Evolutionary conservation across 2,329 filamentous ascomycete genomes (phyloP).

Genomic region (Colletotrichum cordylinicola): DNA sequence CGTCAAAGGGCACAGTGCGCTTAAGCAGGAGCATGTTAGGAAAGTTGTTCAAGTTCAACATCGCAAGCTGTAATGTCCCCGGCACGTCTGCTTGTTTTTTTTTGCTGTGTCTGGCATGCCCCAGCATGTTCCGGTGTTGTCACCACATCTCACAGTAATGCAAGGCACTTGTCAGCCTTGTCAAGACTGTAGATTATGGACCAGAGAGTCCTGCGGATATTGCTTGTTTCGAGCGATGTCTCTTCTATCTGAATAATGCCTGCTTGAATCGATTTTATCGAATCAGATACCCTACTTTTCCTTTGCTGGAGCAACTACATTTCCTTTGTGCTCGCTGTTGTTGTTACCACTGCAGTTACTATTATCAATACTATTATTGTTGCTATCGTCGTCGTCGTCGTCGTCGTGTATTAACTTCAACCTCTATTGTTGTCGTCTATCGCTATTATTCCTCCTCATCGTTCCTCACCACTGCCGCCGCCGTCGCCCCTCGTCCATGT

Average conservation of each 20-base stretch:
- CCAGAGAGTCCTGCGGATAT: rapidly evolving
- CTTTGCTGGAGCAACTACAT: neutral
- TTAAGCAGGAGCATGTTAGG: neutral
- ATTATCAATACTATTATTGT: neutral
- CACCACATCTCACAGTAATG: neutral
- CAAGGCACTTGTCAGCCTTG: neutral
- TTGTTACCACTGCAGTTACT: too few species aligned
- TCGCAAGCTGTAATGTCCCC: neutral
- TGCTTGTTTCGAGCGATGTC: neutral
- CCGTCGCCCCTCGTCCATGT: neutral
- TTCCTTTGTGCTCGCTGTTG: neutral
- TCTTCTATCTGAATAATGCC: neutral
- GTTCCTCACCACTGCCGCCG: too few species aligned
- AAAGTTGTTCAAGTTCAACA: neutral
- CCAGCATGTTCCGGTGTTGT: neutral
- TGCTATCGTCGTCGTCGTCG: too few species aligned
- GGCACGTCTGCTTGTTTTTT: neutral
- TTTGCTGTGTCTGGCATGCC: neutral
- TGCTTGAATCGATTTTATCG: rapidly evolving
- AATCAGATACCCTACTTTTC: neutral
- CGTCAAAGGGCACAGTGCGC: neutral
- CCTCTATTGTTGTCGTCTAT: too few species aligned
- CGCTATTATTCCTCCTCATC: too few species aligned
- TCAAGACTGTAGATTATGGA: neutral
- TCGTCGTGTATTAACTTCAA: too few species aligned